Evolutionary conservation across 345 rosid genomes (phyloP).

Genomic region (Anastatica hierochuntica): DNA sequence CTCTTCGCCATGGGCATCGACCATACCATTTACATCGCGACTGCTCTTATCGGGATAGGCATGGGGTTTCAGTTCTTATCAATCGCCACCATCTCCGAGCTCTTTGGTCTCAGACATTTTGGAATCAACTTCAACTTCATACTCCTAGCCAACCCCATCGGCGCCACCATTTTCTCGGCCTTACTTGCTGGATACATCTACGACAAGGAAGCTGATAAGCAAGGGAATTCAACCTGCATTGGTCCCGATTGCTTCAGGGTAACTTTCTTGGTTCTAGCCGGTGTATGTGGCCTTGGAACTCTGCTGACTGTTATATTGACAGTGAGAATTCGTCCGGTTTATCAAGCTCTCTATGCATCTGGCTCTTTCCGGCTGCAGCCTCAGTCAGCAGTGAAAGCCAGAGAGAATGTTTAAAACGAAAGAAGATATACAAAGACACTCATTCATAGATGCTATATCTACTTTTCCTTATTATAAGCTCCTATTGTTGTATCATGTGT

Average conservation of each 20-base stretch:
- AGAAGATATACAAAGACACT: not conserved
- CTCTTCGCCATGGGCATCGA: conserved; percentile 46
- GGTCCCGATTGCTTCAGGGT: conserved; percentile 74
- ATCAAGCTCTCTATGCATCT: conserved; percentile 72
- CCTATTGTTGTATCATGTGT: conserved; percentile 7
- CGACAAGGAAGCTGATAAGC: conserved; percentile 76
- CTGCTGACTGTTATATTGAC: conserved; percentile 57
- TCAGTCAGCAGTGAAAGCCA: conserved; percentile 12
- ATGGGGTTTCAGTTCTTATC: conserved; percentile 59
- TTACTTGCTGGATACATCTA: conserved; percentile 70
- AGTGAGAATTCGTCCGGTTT: conserved; percentile 71
- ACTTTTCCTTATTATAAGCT: conserved; percentile 9
- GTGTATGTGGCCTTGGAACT: conserved; percentile 61
- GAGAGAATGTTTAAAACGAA: conserved; percentile 39
- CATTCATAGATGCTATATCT: not conserved
- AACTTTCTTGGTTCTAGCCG: conserved; percentile 72
- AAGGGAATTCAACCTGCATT: conserved; percentile 61
- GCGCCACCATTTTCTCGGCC: conserved; percentile 86
- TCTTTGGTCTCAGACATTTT: conserved; percentile 78
- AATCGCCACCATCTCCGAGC: conserved; percentile 82
- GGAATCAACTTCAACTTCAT: conserved; percentile 80
- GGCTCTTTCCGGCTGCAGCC: conserved; percentile 70
- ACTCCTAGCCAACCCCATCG: conserved; percentile 72
- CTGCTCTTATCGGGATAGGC: conserved; percentile 63
- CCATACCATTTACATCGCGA: conserved; percentile 51